Evolutionary conservation across 2,329 filamentous ascomycete genomes (phyloP), one percentile per base, ranked within the genome.

Genomic region (Hypoxylon sp.): DNA sequence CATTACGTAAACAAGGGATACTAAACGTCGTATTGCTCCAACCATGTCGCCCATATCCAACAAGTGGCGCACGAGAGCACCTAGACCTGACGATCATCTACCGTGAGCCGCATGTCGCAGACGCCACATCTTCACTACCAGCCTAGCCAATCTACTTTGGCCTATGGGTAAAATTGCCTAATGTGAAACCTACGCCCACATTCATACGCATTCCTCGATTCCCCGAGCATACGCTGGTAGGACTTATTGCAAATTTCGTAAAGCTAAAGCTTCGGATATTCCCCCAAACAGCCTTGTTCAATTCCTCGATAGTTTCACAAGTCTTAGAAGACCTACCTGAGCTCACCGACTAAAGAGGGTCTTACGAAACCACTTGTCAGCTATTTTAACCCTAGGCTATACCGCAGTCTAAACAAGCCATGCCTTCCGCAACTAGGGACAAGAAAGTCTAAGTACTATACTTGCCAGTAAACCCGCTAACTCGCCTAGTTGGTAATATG

Each of bases 1-100:
- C 44, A 42, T 70, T 67, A 65, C 64, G 64, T 70, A 65, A 70
- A 56, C 24, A 22, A 53, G 61, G 50, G 42, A 47, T 31, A 29
- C 33, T 6, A 50, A 11, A 50, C 35, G 52, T 11, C 8, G 33
- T 42, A 29, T 53, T 11, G 17, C 53, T 14, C 57, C 47, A 39
- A 51, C 17, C 47, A 47, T 44, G 42, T 54, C 44, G 31, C 56
- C 35, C 42, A 46, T 46, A 46, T 53, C 52, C 29, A 57, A 53
- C 44, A 13, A 55, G 35, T 37, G 55, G 39, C 13, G 31, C 47
- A 39, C 50, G 33, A 52, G 42, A 31, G 33, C 39, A 39, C 54
- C 39, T 63, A 62, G 47, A 57, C 53, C 56, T 47, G 54, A 51
- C 17, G 48, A 60, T 67, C 64, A 62, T 64, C 52, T 63, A 35